These are phyloP conservation scores for Neurospora tetrasperma DNA, from an alignment of 495 filamentous ascomycete species.

Conservation along the genomic window DNA sequence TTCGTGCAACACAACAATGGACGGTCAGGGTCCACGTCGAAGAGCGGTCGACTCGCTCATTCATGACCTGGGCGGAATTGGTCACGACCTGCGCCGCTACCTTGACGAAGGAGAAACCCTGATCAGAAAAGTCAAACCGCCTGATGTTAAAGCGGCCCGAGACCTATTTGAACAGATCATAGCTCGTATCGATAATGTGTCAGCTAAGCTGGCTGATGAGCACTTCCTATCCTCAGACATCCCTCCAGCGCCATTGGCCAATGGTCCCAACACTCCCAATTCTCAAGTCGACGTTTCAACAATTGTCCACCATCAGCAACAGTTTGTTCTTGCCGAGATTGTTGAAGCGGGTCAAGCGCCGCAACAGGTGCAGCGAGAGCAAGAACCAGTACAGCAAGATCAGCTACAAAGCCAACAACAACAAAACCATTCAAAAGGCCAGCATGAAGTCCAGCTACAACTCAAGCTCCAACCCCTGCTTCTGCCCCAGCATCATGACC, in stretches of 20 bases:
- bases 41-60: slow-evolving; percentile 16
- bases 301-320: not conserved
- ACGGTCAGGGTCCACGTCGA: slow-evolving; percentile 9
- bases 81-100: slow-evolving; percentile 15
- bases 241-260: slow-evolving; percentile 1
- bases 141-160: slow-evolving; percentile 15
- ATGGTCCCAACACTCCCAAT: slow-evolving; percentile 12
- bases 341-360: not conserved
- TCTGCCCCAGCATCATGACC: not conserved
- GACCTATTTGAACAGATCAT: slow-evolving; percentile 17
- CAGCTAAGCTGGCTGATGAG: slow-evolving; percentile 5
- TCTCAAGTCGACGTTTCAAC: slow-evolving; percentile 5
- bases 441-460: not conserved
- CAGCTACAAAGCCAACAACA: not conserved
- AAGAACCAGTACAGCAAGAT: not conserved
- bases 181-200: slow-evolving; percentile 16
- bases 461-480: not conserved
- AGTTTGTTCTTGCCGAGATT: not conserved
- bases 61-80: slow-evolving; percentile 17
- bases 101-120: slow-evolving; percentile 10
- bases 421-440: not conserved
- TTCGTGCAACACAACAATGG: slow-evolving; percentile 20
- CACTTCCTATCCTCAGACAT: slow-evolving; percentile 5
- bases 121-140: slow-evolving; percentile 19
- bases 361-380: not conserved